Evolutionary conservation across 192 early-diverging fungal species (phyloP).

Genomic region (Coemansia sp.): DNA sequence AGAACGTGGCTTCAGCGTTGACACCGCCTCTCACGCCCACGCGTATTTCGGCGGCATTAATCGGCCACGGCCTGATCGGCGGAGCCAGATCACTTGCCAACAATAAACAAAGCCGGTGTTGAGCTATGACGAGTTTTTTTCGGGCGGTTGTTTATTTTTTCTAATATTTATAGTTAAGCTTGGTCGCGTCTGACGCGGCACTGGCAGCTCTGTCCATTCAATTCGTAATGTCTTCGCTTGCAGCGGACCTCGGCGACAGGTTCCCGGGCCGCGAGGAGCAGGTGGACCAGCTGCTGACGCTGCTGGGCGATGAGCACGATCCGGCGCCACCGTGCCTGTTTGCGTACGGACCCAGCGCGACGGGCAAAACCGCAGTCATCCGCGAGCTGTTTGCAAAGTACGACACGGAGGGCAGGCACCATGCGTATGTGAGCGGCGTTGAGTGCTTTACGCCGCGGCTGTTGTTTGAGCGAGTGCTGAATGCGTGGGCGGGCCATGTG

Average conservation of each 20-base stretch:
- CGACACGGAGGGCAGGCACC: slow-evolving; percentile 4
- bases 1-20: no score
- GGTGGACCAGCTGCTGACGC: slow-evolving; percentile 26
- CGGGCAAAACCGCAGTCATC: slow-evolving; percentile 57
- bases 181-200: no score
- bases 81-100: no score
- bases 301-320: slow-evolving; percentile 38
- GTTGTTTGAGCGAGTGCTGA: slow-evolving; percentile 73
- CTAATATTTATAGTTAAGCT: no score
- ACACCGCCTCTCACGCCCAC: no score
- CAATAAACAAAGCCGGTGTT: no score
- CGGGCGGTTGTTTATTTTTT: no score
- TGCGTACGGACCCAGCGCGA: slow-evolving; percentile 55
- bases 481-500: slow-evolving; percentile 56
- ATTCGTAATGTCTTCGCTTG: not conserved
- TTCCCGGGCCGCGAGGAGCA: slow-evolving; percentile 39
- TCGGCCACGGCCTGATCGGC: no score
- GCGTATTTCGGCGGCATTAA: no score
- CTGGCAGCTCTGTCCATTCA: no score
- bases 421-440: slow-evolving; percentile 66
- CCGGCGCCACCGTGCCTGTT: slow-evolving; percentile 51
- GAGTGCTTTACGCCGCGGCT: slow-evolving; percentile 72
- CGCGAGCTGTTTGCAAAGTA: slow-evolving; percentile 36
- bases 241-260: not conserved
- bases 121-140: no score